Evolutionary conservation across 768 basidiomycete genomes (phyloP), one percentile per base, ranked within the genome.

Genomic region (Russula abietina): DNA sequence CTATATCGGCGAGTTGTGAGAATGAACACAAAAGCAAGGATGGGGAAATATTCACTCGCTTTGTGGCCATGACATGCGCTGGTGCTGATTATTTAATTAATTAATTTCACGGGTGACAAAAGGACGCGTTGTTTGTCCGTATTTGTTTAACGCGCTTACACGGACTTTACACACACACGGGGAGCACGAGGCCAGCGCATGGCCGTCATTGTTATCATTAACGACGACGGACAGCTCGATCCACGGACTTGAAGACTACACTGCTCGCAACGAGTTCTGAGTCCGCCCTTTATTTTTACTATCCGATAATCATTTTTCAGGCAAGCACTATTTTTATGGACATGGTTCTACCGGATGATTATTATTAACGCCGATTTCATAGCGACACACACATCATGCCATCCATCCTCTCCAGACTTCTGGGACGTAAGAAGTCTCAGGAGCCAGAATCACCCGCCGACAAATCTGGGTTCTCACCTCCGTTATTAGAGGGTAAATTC

Each of bases 321-420:
- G 60, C 26, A 43, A 49, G 60, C 49, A 24, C 17, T 39, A 19
- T 26, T n/a, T 54, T 33, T 43, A 38, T 26, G 36, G 24, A 26
- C 6, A 48, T 33, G 17, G 28, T 41, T 32, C 14, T 51, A 30
- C 28, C 52, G 56, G 57, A 51, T 65, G 30, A 10, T 41, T 43
- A 28, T 51, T 59, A 57, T 59, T 46, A 68, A 61, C 53, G 22
- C 36, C 36, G 45, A 59, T 17, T 22, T 38, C 50, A 48, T 58
- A 63, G 57, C 52, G 51, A 59, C 56, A 43, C 41, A 43, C 32
- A 38, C 32, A 46, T 26, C 49, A 80, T 80, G 79, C 77, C 86
- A 73, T 85, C 86, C 65, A 88, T 90, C 78, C 74, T 90, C 70
- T 83, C 85, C 73, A 90, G 87, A 71, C 85, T 90, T 68, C 86